A percentile compares a stretch with the other conserved stretches of the same genome.
Conservation (phyloP, 2,329 filamentous ascomycete species). For the Ophidiomyces ophidiicola region DNA sequence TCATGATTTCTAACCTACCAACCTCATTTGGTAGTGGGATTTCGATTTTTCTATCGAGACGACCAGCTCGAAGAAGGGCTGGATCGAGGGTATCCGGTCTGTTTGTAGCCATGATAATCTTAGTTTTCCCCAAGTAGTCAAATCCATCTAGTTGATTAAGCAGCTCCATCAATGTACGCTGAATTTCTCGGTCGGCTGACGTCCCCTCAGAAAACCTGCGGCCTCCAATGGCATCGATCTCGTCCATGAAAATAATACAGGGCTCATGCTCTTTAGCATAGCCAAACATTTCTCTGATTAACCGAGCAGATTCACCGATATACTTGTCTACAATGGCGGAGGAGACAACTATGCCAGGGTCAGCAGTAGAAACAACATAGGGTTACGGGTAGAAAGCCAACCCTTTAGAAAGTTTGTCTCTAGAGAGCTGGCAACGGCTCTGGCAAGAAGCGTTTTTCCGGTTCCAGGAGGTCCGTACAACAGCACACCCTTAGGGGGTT, state of each 20-base stretch:
- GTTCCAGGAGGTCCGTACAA: slow-evolving; percentile 94
- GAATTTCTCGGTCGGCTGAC: slow-evolving; percentile 93
- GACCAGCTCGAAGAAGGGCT: slow-evolving; percentile 75
- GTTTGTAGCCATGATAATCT: slow-evolving; percentile 99
- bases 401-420: slow-evolving; percentile 98
- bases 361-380: not conserved
- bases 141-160: slow-evolving; percentile 98
- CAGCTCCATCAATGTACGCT: slow-evolving; percentile 95
- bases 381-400: slow-evolving; percentile 32
- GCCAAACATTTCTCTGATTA: slow-evolving; percentile 99
- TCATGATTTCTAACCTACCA: slow-evolving; percentile 87
- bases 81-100: slow-evolving; percentile 91
- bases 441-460: slow-evolving; percentile 86
- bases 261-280: slow-evolving; percentile 99
- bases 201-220: slow-evolving; percentile 94
- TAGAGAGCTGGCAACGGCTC: slow-evolving; percentile 88
- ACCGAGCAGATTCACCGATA: slow-evolving; percentile 90
- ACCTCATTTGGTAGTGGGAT: slow-evolving; percentile 96
- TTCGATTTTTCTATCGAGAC: slow-evolving; percentile 94
- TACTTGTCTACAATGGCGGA: slow-evolving; percentile 99
- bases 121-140: slow-evolving; percentile 97
- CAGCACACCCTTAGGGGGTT: slow-evolving; percentile 93
- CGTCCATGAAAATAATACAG: slow-evolving; percentile 99
- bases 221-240: slow-evolving; percentile 97
- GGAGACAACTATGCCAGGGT: slow-evolving; percentile 61